Evolutionary conservation across 2,329 filamentous ascomycete species (phyloP).

Genomic region (Davidsoniella neocaledoniae): DNA sequence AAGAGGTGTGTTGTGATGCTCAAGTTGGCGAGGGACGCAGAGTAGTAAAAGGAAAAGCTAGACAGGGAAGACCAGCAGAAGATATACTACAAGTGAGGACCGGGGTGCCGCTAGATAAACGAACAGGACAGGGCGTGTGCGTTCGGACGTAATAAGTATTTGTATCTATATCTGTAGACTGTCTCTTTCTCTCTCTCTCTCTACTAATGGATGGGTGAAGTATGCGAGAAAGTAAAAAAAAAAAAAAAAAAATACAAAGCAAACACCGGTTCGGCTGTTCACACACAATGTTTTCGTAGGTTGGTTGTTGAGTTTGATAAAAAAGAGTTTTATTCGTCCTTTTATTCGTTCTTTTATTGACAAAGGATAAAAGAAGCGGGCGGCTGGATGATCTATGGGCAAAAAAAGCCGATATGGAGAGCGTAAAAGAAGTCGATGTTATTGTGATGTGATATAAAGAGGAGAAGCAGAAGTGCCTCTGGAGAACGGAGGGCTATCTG

Average conservation of each 20-base stretch:
- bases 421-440: no score
- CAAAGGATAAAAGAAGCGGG: no score
- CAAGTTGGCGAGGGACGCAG: background rate
- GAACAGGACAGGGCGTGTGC: background rate
- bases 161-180: background rate
- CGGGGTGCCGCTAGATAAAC: background rate
- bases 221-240: background rate
- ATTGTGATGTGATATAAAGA: no score
- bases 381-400: no score
- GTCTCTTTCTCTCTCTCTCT: no score
- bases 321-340: no score
- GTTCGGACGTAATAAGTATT: background rate
- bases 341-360: no score
- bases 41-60: background rate
- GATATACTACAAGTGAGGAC: background rate
- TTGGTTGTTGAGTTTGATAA: no score
- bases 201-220: background rate
- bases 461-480: no score
- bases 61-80: background rate
- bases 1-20: background rate
- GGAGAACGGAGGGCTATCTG: no score
- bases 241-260: background rate
- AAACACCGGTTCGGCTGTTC: constrained; percentile 8
- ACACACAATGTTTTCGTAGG: constrained; percentile 1
- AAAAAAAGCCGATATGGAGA: no score